These are phyloP conservation scores for Sanghuangporus sanghuang DNA, from an alignment of 1,284 basidiomycete species.

Conservation along the genomic window DNA sequence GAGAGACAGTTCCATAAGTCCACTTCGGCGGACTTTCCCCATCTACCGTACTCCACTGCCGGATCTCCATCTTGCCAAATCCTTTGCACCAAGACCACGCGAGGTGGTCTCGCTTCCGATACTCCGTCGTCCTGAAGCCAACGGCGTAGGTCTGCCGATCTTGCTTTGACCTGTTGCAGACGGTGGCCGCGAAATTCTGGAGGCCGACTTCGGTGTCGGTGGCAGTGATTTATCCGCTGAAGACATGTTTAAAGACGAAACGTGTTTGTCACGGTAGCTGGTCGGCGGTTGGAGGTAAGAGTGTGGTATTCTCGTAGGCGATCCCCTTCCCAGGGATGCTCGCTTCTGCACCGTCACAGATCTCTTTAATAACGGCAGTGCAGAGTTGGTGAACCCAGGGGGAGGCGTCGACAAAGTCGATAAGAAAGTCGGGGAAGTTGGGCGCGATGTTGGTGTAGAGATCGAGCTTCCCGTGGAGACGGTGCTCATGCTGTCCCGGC, in stretches of 20 bases:
- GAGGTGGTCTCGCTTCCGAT: constrained; percentile 4
- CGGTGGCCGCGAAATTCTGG: constrained; percentile 4
- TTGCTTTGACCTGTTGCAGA: constrained; percentile 17
- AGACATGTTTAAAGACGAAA: constrained; percentile 8
- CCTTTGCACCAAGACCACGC: neutral
- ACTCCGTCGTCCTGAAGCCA: constrained; percentile 15
- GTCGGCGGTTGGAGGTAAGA: constrained; percentile 26
- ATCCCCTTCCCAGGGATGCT: constrained; percentile 49
- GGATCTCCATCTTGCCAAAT: constrained; percentile 9
- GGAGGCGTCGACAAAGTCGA: constrained; percentile 66
- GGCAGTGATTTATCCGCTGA: constrained; percentile 13
- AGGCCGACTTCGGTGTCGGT: constrained; percentile 4
- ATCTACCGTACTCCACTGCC: constrained; percentile 13
- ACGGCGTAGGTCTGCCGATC: constrained; percentile 18
- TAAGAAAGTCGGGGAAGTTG: constrained; percentile 68
- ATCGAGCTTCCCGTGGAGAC: constrained; percentile 55
- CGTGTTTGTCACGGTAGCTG: constrained; percentile 33
- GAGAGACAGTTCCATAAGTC: neutral
- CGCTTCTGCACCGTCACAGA: constrained; percentile 53
- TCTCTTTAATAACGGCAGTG: constrained; percentile 46
- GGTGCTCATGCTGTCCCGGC: constrained; percentile 44
- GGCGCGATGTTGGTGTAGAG: constrained; percentile 63
- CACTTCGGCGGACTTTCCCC: neutral
- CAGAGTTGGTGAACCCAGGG: constrained; percentile 39
- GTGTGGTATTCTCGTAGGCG: constrained; percentile 23